Conservation (phyloP, 2,329 filamentous ascomycete species). For the Clarireedia homoeocarpa region DNA sequence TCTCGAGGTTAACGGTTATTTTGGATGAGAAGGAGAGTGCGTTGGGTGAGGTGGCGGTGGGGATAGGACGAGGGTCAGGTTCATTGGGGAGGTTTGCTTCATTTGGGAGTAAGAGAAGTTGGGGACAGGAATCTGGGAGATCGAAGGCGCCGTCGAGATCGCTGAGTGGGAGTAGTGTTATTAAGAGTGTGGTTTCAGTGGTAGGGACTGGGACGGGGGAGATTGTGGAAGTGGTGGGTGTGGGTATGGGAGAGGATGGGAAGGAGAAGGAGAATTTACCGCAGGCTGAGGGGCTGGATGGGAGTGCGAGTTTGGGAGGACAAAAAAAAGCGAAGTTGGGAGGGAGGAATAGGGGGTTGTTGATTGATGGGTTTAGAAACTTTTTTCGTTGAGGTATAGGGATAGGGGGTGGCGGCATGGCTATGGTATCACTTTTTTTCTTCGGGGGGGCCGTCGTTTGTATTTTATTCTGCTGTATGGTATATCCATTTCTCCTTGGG, state of each 20-base stretch:
- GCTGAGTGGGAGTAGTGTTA: constrained; percentile 9
- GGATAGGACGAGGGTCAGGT: not conserved
- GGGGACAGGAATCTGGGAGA: constrained; percentile 21
- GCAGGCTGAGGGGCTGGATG: constrained; percentile 2
- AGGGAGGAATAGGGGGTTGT: constrained; percentile 17
- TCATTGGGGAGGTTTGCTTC: constrained; percentile 21
- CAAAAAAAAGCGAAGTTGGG: constrained; percentile 17
- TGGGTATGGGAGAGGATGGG: constrained; percentile 14
- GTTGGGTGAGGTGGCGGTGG: constrained; percentile 11
- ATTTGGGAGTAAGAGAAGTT: constrained; percentile 22
- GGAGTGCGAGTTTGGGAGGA: constrained; percentile 19
- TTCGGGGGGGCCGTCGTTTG: too few relatives aligned
- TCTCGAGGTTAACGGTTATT: constrained; percentile 23
- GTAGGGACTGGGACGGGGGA: constrained; percentile 18
- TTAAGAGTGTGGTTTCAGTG: constrained; percentile 25
- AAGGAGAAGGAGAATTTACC: constrained; percentile 18
- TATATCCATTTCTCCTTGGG: too few relatives aligned
- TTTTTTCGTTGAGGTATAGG: constrained; percentile 23
- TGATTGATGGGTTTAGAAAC: constrained; percentile 24
- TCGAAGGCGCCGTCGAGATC: constrained; percentile 16
- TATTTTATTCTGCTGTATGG: too few relatives aligned
- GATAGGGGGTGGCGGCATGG: not conserved
- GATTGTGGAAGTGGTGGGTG: constrained; percentile 11
- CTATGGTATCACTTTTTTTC: not conserved
- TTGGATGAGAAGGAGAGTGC: constrained; percentile 26